Evolutionary conservation across 169 alveolate species (phyloP).

Genomic region (Eimeria falciformis): DNA sequence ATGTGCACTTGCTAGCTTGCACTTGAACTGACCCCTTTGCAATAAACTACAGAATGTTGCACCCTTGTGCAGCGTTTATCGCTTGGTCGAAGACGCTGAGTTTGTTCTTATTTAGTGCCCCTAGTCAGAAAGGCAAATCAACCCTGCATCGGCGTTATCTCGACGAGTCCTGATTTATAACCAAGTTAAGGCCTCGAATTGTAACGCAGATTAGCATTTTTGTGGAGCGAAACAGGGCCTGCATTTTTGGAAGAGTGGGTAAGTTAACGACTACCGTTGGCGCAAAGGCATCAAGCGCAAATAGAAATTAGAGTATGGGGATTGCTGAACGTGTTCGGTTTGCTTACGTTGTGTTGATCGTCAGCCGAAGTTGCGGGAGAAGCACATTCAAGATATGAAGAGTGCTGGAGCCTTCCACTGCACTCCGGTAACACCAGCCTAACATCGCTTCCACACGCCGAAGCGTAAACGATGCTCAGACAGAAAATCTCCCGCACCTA

Average conservation of each 20-base stretch:
- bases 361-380: conserved; percentile 46
- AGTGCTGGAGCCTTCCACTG: conserved; percentile 66
- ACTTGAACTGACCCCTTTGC: too few species aligned
- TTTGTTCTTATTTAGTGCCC: too few species aligned
- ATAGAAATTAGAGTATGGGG: not conserved
- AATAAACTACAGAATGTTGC: too few species aligned
- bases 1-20: too few species aligned
- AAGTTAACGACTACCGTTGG: not conserved
- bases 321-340: not conserved
- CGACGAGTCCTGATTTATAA: not conserved
- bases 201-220: conserved; percentile 58
- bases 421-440: not conserved
- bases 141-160: too few species aligned
- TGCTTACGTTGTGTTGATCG: not conserved
- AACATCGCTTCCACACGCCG: too few species aligned
- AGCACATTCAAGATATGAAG: conserved; percentile 61
- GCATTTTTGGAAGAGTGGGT: conserved; percentile 79
- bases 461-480: too few species aligned
- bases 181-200: not conserved
- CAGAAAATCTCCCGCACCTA: too few species aligned
- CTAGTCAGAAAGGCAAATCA: too few species aligned
- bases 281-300: not conserved
- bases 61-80: too few species aligned
- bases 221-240: conserved; percentile 71
- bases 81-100: too few species aligned